Evolutionary conservation across 495 filamentous ascomycete genomes (phyloP).

Genomic region (Xylaria longipes): DNA sequence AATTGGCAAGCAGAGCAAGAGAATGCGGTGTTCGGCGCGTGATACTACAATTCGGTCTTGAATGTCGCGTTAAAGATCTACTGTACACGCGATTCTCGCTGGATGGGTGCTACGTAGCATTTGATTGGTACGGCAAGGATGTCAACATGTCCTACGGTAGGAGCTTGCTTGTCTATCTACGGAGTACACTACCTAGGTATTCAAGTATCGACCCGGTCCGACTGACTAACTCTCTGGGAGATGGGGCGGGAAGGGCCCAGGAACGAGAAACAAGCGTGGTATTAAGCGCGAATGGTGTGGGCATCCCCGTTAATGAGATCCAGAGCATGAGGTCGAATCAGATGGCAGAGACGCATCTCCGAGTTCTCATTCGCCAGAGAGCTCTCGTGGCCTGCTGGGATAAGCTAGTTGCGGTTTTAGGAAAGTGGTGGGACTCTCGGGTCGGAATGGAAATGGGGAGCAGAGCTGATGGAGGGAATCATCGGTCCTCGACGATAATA

Average conservation of each 20-base stretch:
- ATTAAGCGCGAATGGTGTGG: constrained; percentile 24
- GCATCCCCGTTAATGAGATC: constrained; percentile 22
- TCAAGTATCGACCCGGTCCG: neutral
- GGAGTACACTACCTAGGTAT: neutral
- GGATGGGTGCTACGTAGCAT: constrained; percentile 16
- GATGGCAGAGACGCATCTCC: constrained; percentile 18
- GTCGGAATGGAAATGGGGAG: neutral
- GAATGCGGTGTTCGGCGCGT: neutral
- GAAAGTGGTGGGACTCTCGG: constrained; percentile 18
- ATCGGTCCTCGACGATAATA: constrained; percentile 1
- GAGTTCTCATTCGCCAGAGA: constrained; percentile 18
- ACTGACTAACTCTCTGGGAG: neutral
- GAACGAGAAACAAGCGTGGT: constrained; percentile 25
- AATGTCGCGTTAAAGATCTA: neutral
- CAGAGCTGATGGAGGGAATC: constrained; percentile 6
- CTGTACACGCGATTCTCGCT: neutral
- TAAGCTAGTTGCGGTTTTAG: constrained; percentile 24
- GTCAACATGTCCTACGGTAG: neutral
- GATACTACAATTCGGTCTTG: neutral
- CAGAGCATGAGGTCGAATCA: constrained; percentile 21
- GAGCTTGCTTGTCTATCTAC: neutral
- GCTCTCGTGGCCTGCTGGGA: constrained; percentile 17
- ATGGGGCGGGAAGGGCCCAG: constrained; percentile 1
- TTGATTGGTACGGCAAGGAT: neutral
- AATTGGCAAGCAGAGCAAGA: neutral